Evolutionary conservation across 352 stramenopile species (phyloP), one percentile per base, ranked within the genome.

Genomic region (Phytophthora hibernalis): DNA sequence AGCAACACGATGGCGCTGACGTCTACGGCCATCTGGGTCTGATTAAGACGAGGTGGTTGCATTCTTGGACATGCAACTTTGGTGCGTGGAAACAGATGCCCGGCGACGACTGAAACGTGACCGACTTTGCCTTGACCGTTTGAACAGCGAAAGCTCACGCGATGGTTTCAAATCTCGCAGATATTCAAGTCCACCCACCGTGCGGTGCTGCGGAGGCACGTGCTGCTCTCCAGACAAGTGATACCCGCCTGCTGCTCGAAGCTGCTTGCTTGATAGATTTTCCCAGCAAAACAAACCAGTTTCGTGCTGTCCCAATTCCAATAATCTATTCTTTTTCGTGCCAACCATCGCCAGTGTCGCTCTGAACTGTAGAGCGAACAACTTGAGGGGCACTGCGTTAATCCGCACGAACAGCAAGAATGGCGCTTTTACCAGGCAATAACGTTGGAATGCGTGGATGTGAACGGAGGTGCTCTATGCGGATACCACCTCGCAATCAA

Each of bases 61-160:
- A 51, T 13, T 37, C 13, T 11, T 51, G 31, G 5, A 56, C 43
- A 30, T 51, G 22, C 38, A 62, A 10, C 28, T 13, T 12, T 15
- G 18, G 37, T 65, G 54, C 61, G 64, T 0, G 11, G 52, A 51
- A 70, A 33, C 62, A 70, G 54, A 26, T 64, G 62, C 54, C n/a
- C 37, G 48, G 30, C 54, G 54, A 69, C 61, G 54, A 70, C 61
- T 65, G 54, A 70, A 70, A 70, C 10, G 10, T 6, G 22, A 31
- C 51, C 30, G 42, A 60, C 49, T 62, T 47, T 57, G 33, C 30
- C 50, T 47, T 44, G 33, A 44, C 49, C 30, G 18, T 44, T 67
- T 48, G 15, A 48, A 35, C 22, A 44, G 43, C 45, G 33, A 65
- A 70, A 65, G 51, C 62, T 65, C 35, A 65, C 62, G 30, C 42